Evolutionary conservation across 768 basidiomycete species (phyloP).

Genomic region (Bullera alba): DNA sequence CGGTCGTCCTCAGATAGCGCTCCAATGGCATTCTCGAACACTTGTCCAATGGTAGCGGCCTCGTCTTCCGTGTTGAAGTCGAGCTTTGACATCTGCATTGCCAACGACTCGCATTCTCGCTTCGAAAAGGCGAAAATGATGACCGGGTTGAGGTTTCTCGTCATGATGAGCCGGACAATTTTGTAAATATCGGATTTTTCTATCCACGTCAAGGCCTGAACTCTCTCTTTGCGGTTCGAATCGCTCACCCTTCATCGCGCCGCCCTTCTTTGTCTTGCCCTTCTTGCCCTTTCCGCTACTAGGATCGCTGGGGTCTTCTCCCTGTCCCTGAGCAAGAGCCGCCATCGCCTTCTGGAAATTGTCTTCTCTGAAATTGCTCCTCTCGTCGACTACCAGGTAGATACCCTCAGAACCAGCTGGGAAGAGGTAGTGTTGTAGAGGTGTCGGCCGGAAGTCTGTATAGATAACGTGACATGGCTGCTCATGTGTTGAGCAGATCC

Average conservation of each 20-base stretch:
- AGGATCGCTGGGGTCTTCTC: constrained; percentile 87
- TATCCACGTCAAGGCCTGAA: background rate
- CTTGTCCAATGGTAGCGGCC: constrained; percentile 72
- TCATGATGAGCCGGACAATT: constrained; percentile 97
- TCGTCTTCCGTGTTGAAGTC: constrained; percentile 93
- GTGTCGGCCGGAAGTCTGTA: constrained; percentile 97
- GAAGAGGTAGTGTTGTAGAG: constrained; percentile 95
- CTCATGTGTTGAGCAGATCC: constrained; percentile 94
- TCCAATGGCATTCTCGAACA: constrained; percentile 91
- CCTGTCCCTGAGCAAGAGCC: constrained; percentile 69
- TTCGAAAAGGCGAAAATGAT: constrained; percentile 99
- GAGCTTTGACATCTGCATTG: constrained; percentile 84
- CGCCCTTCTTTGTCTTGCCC: constrained; percentile 90
- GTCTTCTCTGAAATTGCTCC: constrained; percentile 92
- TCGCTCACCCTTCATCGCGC: constrained; percentile 71
- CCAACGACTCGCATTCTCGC: constrained; percentile 90
- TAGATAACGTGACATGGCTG: constrained; percentile 99
- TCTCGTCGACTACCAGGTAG: constrained; percentile 97
- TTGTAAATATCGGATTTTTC: constrained; percentile 80
- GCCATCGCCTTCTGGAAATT: constrained; percentile 99
- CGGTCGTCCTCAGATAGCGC: constrained; percentile 80
- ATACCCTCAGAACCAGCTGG: constrained; percentile 95
- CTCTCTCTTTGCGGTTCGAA: background rate
- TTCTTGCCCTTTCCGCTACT: constrained; percentile 77
- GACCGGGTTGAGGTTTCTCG: constrained; percentile 94